Base-by-base conservation (phyloP, 106 monocot species). In the Narthecium ossifragum region DNA sequence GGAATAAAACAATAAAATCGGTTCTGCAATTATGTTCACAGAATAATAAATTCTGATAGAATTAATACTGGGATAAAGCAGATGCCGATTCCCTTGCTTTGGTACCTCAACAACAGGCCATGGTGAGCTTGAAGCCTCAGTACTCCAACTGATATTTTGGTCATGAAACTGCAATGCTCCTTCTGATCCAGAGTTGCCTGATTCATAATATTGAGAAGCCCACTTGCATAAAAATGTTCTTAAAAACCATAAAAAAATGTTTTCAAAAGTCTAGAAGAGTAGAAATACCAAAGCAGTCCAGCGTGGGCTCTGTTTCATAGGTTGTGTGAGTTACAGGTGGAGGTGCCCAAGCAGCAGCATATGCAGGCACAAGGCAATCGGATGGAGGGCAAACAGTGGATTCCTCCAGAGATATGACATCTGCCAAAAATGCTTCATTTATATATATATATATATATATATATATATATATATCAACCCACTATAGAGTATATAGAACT, bases 1-100 rank as follows among this genome's bases (percentile, higher is more conserved):
- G 43, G 6, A 4, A 17, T 13, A 43, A 4, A 43, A 43, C n/a
- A n/a, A 43, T 13, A 43, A 13, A 43, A 43, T 43, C 43, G 7
- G 5, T 37, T 17, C 18, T 3, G 18, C 1, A 43, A 43, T n/a
- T n/a, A n/a, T n/a, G n/a, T n/a, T n/a, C n/a, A n/a, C n/a, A 43
- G 18, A 13, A 43, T 1, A 53, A 53, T 0, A 26, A 53, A 27
- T 14, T 53, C 12, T 26, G 15, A 11, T 14, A 12, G 12, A 31
- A 55, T n/a, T n/a, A 65, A 14, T 67, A 82, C 82, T 73, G 57
- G 65, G 27, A 51, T 77, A 14, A 23, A 33, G 48, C 24, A 38
- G 31, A 6, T 61, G 63, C 13, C 34, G 60, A 57, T 18, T 69
- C 34, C 51, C 69, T 77, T 60, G 61, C 18, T 57, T 69, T 21